phyloP scores from a whole-genome alignment of 164 flowering plant species.

The Chloranthus sessilifolius region DNA sequence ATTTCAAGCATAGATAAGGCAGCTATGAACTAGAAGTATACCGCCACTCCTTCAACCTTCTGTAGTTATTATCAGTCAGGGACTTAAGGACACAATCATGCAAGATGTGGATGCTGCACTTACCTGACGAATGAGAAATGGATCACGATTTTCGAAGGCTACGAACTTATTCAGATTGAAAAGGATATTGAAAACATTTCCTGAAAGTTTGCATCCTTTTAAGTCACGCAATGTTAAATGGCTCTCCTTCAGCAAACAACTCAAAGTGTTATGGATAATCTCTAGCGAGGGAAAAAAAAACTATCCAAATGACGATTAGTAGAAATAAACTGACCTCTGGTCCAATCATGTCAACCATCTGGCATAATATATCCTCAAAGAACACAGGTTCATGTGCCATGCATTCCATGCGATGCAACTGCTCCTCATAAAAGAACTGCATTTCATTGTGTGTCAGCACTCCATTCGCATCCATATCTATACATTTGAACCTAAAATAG shows the following conservation, averaged over 20 bases:
- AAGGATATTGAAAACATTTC: conserved; percentile 88
- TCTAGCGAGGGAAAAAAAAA: conserved; percentile 1
- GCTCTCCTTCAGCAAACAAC: conserved; percentile 56
- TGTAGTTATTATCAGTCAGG: background rate
- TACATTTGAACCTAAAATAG: conserved; percentile 82
- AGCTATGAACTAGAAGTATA: too few relatives aligned
- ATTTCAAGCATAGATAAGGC: conserved; percentile 5
- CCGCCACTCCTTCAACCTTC: too few relatives aligned
- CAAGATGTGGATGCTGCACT: background rate
- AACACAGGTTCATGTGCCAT: conserved; percentile 97
- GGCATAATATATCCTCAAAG: conserved; percentile 93
- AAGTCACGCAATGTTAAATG: conserved; percentile 72
- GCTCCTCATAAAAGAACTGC: conserved; percentile 98
- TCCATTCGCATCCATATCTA: conserved; percentile 97
- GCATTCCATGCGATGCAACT: conserved; percentile 97
- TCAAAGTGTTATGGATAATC: conserved; percentile 1
- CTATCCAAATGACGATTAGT: background rate
- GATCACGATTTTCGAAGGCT: conserved; percentile 97
- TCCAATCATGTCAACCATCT: conserved; percentile 93
- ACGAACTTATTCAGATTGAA: conserved; percentile 94
- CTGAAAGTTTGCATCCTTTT: conserved; percentile 79
- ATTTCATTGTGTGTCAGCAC: conserved; percentile 81
- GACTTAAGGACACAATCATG: background rate
- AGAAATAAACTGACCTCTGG: conserved; percentile 57
- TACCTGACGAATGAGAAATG: conserved; percentile 98